phyloP scores from a whole-genome alignment of 306 rosid genomes.

The Cotoneaster glaucophyllus region DNA sequence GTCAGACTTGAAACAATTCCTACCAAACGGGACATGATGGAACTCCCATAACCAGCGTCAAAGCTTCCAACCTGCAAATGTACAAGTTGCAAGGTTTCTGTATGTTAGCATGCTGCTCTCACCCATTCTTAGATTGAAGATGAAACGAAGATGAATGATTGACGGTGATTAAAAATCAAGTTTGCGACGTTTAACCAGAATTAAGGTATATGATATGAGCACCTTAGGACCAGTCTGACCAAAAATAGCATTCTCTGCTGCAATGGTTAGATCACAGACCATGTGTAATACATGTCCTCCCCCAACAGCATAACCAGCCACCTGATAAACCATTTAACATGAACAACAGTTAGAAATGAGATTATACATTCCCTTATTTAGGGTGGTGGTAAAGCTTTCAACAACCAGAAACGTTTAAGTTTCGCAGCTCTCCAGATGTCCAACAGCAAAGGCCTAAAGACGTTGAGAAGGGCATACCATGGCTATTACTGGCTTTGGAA shows the following conservation, averaged over 20 bases:
- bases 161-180: not conserved
- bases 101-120: not conserved
- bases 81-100: not conserved
- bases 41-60: slow-evolving; percentile 97
- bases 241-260: slow-evolving; percentile 84
- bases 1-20: slow-evolving; percentile 11
- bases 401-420: not conserved
- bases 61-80: slow-evolving; percentile 83
- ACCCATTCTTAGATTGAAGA: not conserved
- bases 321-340: slow-evolving; percentile 32
- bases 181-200: not conserved
- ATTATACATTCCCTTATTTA: not conserved
- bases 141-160: not conserved
- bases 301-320: slow-evolving; percentile 91
- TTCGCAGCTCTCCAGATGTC: not conserved
- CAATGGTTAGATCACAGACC: slow-evolving; percentile 90
- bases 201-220: not conserved
- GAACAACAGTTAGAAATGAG: not conserved
- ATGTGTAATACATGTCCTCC: slow-evolving; percentile 84
- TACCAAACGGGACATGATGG: slow-evolving; percentile 92
- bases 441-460: not conserved
- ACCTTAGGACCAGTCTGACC: slow-evolving; percentile 99
- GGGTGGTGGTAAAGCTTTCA: not conserved
- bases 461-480: slow-evolving; percentile 42
- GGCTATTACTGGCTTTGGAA: slow-evolving; percentile 91